Conservation (phyloP, 1,139 yeast species). For the Yamadazyma blattariae region DNA sequence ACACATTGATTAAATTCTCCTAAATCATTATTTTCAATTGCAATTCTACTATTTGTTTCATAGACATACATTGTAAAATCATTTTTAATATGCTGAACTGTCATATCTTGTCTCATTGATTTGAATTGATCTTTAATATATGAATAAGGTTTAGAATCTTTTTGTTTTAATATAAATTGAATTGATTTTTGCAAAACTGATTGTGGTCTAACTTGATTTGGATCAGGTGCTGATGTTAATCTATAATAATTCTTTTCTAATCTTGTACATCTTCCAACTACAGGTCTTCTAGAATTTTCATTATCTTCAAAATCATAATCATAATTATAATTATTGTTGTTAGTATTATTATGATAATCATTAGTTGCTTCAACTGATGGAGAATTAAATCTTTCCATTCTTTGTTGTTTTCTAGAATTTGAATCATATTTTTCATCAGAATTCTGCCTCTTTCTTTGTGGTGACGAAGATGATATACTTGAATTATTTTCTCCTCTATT, state of each 20-base stretch:
- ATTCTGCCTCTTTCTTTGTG: neutral
- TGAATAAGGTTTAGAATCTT: conserved; percentile 52
- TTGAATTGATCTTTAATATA: conserved; percentile 88
- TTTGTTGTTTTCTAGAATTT: conserved; percentile 37
- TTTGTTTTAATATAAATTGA: conserved; percentile 49
- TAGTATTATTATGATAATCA: neutral
- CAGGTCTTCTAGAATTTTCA: conserved; percentile 7
- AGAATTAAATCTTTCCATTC: conserved; percentile 50
- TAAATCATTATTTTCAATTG: conserved; percentile 75
- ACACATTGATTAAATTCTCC: conserved; percentile 97
- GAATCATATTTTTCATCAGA: conserved; percentile 25
- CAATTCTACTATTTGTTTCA: conserved; percentile 84
- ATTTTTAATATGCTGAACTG: conserved; percentile 85
- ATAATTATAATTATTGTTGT: neutral
- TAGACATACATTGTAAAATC: conserved; percentile 78
- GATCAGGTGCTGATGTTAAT: conserved; percentile 89
- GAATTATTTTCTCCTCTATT: neutral
- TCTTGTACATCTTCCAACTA: conserved; percentile 57
- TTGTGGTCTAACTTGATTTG: conserved; percentile 76
- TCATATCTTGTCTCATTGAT: conserved; percentile 87
- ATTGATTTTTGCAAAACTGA: conserved; percentile 58
- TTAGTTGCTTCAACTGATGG: neutral
- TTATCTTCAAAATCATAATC: neutral
- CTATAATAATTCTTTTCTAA: conserved; percentile 80
- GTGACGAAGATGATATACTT: neutral